phyloP scores from a whole-genome alignment of 2,329 filamentous ascomycete species.

The Ceratocystis lukuohia region DNA sequence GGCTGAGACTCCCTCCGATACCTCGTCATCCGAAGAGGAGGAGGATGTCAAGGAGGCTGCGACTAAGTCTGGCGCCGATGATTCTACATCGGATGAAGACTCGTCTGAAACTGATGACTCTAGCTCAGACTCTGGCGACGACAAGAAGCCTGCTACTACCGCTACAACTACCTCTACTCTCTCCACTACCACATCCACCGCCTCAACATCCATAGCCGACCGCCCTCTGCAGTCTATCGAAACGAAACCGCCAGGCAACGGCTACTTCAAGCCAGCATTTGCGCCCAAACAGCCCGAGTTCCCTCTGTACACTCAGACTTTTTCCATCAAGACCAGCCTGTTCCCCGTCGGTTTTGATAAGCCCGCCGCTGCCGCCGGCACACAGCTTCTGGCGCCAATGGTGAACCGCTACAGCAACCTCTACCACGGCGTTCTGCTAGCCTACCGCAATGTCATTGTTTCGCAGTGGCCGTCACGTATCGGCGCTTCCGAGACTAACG shows the following conservation, averaged over 20 bases:
- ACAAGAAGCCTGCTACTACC: conserved; percentile 23
- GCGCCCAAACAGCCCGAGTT: conserved; percentile 35
- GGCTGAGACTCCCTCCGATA: conserved; percentile 17
- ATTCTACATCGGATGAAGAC: conserved; percentile 24
- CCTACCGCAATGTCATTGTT: conserved; percentile 56
- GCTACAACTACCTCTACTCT: conserved; percentile 21
- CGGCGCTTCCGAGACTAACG: conserved; percentile 36
- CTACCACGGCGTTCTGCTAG: conserved; percentile 60
- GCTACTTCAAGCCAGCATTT: conserved; percentile 30
- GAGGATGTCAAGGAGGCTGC: conserved; percentile 15
- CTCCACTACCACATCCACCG: conserved; percentile 23
- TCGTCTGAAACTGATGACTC: conserved; percentile 20
- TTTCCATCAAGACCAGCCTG: conserved; percentile 67
- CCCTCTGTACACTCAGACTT: conserved; percentile 65
- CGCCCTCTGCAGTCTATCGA: conserved; percentile 24
- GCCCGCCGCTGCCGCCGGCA: conserved; percentile 56
- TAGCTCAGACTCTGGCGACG: conserved; percentile 21
- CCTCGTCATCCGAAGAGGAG: conserved; percentile 6
- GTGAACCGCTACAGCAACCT: conserved; percentile 64
- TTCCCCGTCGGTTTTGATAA: conserved; percentile 56
- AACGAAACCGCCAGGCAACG: conserved; percentile 24
- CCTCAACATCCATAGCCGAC: conserved; percentile 25
- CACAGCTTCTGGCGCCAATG: conserved; percentile 61
- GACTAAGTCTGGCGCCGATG: conserved; percentile 24
- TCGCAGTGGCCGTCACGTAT: conserved; percentile 43